phyloP scores from a whole-genome alignment of 345 rosid species.

The Aegle marmelos region DNA sequence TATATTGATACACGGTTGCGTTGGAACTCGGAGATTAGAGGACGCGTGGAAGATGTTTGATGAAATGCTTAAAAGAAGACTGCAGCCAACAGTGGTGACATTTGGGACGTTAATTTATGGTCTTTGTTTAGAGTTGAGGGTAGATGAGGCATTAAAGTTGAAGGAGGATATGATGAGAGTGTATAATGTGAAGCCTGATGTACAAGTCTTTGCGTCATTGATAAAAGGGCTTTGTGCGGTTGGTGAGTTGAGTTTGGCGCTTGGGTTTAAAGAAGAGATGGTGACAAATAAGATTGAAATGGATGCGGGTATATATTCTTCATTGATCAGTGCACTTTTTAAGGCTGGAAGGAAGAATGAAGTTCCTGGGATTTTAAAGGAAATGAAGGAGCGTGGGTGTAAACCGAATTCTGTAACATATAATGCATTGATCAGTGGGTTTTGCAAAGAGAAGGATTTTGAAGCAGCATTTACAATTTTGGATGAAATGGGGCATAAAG shows the following conservation, averaged over 20 bases:
- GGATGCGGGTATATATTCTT: slow-evolving; percentile 55
- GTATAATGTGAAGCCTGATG: slow-evolving; percentile 41
- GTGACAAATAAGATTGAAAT: slow-evolving; percentile 29
- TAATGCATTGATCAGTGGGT: slow-evolving; percentile 60
- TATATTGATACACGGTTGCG: slow-evolving; percentile 48
- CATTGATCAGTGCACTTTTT: slow-evolving; percentile 51
- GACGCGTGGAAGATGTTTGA: slow-evolving; percentile 55
- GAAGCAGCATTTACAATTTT: slow-evolving; percentile 49
- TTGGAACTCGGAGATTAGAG: slow-evolving; percentile 34
- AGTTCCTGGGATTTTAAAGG: slow-evolving; percentile 43
- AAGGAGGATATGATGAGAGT: slow-evolving; percentile 54
- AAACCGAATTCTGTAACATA: slow-evolving; percentile 54
- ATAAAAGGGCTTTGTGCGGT: slow-evolving; percentile 47
- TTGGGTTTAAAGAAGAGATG: slow-evolving; percentile 69
- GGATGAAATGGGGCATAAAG: slow-evolving; percentile 53
- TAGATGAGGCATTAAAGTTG: slow-evolving; percentile 65
- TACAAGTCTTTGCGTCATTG: slow-evolving; percentile 43
- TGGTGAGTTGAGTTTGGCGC: slow-evolving; percentile 51
- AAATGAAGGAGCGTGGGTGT: slow-evolving; percentile 60
- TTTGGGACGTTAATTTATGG: slow-evolving; percentile 57
- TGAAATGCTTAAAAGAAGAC: slow-evolving; percentile 54
- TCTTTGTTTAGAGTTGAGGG: slow-evolving; percentile 43
- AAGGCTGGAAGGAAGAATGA: slow-evolving; percentile 55
- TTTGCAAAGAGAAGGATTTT: slow-evolving; percentile 49
- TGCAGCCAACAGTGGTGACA: slow-evolving; percentile 48